phyloP scores from a whole-genome alignment of 2,329 filamentous ascomycete species.

The Xylaria digitata region DNA sequence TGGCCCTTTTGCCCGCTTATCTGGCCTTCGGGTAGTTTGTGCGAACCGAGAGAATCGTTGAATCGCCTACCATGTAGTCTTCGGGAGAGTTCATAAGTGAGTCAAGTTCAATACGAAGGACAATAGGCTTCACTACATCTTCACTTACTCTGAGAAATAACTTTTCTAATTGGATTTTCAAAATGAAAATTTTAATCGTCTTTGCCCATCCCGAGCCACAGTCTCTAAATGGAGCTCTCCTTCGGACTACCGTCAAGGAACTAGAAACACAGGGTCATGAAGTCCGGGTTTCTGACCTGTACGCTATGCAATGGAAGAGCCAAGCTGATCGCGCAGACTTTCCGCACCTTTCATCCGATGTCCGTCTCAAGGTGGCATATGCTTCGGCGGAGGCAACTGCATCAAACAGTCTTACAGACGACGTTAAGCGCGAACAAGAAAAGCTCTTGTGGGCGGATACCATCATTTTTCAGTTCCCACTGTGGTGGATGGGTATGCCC shows the following conservation, averaged over 20 bases:
- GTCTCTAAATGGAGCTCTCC: conserved; percentile 21
- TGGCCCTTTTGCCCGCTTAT: no score
- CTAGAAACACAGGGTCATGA: conserved; percentile 18
- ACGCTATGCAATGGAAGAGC: conserved; percentile 27
- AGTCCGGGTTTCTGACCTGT: conserved; percentile 17
- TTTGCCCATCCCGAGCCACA: conserved; percentile 25
- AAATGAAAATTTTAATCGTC: conserved; percentile 26
- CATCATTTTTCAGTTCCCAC: conserved; percentile 13
- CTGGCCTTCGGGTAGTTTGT: no score
- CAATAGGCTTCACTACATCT: not conserved
- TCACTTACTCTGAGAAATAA: not conserved
- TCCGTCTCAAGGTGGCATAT: conserved; percentile 17
- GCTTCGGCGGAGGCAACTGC: conserved; percentile 16
- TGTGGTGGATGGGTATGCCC: conserved; percentile 23
- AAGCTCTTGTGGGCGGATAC: conserved; percentile 24
- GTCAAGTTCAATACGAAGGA: no score
- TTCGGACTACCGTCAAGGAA: conserved; percentile 6
- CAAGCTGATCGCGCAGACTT: conserved; percentile 22
- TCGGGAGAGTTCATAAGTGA: no score
- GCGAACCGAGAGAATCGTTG: no score
- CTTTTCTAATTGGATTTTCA: not conserved
- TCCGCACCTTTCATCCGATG: conserved; percentile 4
- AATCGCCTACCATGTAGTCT: no score
- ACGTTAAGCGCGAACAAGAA: conserved; percentile 23
- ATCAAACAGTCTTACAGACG: conserved; percentile 12